phyloP scores from a whole-genome alignment of 306 rosid genomes.

The Coriaria nepalensis region DNA sequence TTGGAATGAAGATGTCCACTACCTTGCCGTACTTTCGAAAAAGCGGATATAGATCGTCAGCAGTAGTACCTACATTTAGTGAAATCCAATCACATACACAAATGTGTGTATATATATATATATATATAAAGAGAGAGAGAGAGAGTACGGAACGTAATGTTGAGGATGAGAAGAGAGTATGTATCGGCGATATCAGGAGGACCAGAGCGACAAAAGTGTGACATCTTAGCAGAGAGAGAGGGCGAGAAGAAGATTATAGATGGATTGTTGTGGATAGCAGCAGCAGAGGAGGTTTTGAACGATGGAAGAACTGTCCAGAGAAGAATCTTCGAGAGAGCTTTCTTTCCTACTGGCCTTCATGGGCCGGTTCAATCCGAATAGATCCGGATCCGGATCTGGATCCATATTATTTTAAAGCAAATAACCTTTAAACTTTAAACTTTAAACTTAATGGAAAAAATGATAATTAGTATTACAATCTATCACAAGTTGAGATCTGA shows the following conservation, averaged over 20 bases:
- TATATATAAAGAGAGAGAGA: neutral
- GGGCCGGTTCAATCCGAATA: neutral
- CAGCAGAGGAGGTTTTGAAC: no score
- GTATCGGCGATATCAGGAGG: slow-evolving; percentile 87
- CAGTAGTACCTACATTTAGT: slow-evolving; percentile 47
- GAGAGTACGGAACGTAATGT: slow-evolving; percentile 66
- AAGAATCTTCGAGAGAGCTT: neutral
- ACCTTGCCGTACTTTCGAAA: slow-evolving; percentile 86
- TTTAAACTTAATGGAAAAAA: neutral
- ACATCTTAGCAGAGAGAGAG: slow-evolving; percentile 23
- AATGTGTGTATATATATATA: neutral
- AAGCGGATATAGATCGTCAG: slow-evolving; percentile 75
- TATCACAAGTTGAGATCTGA: no score
- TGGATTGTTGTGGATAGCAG: neutral
- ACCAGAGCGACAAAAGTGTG: slow-evolving; percentile 83
- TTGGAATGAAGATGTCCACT: slow-evolving; percentile 84
- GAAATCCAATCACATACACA: neutral
- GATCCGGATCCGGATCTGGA: no score
- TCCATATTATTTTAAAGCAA: no score
- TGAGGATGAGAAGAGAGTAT: slow-evolving; percentile 89
- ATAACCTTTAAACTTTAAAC: neutral
- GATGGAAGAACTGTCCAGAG: neutral
- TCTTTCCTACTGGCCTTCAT: no score
- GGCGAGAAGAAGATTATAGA: slow-evolving; percentile 5
- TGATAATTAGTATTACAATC: no score